Evolutionary conservation across 2,329 filamentous ascomycete genomes (phyloP).

Genomic region (Fusarium acutatum): DNA sequence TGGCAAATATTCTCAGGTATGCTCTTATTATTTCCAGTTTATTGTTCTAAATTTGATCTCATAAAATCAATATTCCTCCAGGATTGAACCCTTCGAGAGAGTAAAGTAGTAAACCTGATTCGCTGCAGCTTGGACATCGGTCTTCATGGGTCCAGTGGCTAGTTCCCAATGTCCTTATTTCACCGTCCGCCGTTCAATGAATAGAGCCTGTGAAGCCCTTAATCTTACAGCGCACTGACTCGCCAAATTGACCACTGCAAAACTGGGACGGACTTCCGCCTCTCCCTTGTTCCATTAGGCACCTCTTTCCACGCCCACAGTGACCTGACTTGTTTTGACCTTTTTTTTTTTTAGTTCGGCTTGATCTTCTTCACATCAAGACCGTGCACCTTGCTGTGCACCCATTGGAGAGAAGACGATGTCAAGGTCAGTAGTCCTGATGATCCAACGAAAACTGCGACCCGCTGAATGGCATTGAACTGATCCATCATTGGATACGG

Average conservation of each 20-base stretch:
- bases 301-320: no score
- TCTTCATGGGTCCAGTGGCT: no score
- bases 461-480: neutral
- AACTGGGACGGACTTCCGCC: neutral
- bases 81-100: neutral
- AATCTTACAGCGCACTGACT: no score
- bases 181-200: fast-evolving
- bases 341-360: neutral
- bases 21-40: neutral
- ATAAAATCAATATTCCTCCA: neutral
- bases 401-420: neutral
- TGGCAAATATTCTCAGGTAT: neutral
- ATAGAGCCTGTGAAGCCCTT: neutral
- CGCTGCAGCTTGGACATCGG: fast-evolving
- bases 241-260: fast-evolving
- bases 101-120: neutral
- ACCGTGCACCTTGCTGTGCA: neutral
- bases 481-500: slow-evolving; percentile 16
- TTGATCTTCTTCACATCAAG: neutral
- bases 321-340: neutral
- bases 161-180: neutral
- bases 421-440: neutral
- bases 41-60: neutral
- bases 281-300: fast-evolving
- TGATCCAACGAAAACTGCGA: slow-evolving; percentile 3